Base-by-base conservation (phyloP, 1,284 basidiomycete genomes). In the Trametes pubescens region DNA sequence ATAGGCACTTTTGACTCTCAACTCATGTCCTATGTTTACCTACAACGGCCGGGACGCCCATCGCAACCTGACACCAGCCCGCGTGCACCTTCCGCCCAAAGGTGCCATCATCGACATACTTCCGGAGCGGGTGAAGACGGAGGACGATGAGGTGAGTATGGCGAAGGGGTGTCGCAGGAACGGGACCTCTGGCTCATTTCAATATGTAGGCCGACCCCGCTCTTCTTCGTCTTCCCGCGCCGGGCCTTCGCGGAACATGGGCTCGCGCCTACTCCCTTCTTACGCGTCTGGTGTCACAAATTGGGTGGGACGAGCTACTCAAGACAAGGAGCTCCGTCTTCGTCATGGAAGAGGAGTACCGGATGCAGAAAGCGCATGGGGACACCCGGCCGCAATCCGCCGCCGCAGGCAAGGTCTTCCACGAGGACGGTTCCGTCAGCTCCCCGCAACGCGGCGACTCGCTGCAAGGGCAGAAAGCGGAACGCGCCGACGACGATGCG, bases 11-110 rank as follows among this genome's bases (percentile, higher is more conserved):
- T 84, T 99, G 44, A 99, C 97, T 1, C 87, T 99, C 65, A 99
- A 99, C 76, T 99, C 97, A 43, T 99, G 98, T 80, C 97, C 97
- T 0, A 99, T 99, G 97, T 99, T 99, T 79, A 99, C 97, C 1
- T 99, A 94, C 81, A 98, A 98, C 75, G 97, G 98, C 60, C 90
- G 96, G 18, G 98, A 99, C 77, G 83, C 93, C 11, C 98, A 99
- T 76, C 87, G 96, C 8, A 90, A 89, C 79, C 88, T 98, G 7
- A 85, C 91, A 1, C 91, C 96, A 1, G 83, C 92, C 0, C 87
- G 90, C 59, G 88, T 95, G 14, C 95, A 98, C 76, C 81, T 99
- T 8, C 98, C 97, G 0, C 87, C 95, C 74, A 92, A 92, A 70
- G 85, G 88, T 48, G 88, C 92, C 52, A 96, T 99, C 67, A 87